These are phyloP conservation scores for Fusarium sterilihyphosum DNA, from an alignment of 2,329 filamentous ascomycete species.

Conservation along the genomic window DNA sequence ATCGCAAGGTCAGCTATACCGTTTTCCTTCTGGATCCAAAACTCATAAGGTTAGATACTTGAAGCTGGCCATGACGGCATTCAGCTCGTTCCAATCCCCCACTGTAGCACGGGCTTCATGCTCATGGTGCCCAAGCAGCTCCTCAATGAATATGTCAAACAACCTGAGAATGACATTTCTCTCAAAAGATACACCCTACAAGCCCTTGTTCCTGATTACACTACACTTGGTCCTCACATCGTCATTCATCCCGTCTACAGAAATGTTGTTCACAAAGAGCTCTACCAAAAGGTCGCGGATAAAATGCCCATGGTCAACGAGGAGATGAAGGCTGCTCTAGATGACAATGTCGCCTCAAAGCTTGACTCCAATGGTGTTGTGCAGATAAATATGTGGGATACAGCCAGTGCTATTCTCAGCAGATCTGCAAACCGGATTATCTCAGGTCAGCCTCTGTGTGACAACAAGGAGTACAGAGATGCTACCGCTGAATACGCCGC, in stretches of 20 bases:
- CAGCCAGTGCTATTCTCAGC: slow-evolving; percentile 17
- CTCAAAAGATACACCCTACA: slow-evolving; percentile 25
- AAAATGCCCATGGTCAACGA: slow-evolving; percentile 25
- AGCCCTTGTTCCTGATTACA: slow-evolving; percentile 20
- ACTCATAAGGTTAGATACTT: neutral
- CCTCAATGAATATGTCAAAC: slow-evolving; percentile 22
- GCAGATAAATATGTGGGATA: slow-evolving; percentile 27
- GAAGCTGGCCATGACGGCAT: slow-evolving; percentile 14
- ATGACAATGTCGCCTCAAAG: slow-evolving; percentile 15
- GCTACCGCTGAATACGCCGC: slow-evolving; percentile 21
- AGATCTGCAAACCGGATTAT: slow-evolving; percentile 27
- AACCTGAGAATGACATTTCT: slow-evolving; percentile 22
- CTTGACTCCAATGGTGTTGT: neutral
- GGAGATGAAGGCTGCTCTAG: slow-evolving; percentile 14
- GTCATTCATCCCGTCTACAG: slow-evolving; percentile 26
- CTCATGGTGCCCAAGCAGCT: slow-evolving; percentile 24
- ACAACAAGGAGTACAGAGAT: slow-evolving; percentile 23
- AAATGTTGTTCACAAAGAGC: slow-evolving; percentile 20
- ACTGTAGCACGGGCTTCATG: slow-evolving; percentile 24
- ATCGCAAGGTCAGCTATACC: neutral
- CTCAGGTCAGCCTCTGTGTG: slow-evolving; percentile 21
- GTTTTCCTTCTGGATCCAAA: fast-evolving
- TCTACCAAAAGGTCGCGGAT: slow-evolving; percentile 19
- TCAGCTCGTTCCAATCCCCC: slow-evolving; percentile 21
- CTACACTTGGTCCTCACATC: slow-evolving; percentile 17